phyloP scores from a whole-genome alignment of 164 flowering plant species.

The Piper betle region DNA sequence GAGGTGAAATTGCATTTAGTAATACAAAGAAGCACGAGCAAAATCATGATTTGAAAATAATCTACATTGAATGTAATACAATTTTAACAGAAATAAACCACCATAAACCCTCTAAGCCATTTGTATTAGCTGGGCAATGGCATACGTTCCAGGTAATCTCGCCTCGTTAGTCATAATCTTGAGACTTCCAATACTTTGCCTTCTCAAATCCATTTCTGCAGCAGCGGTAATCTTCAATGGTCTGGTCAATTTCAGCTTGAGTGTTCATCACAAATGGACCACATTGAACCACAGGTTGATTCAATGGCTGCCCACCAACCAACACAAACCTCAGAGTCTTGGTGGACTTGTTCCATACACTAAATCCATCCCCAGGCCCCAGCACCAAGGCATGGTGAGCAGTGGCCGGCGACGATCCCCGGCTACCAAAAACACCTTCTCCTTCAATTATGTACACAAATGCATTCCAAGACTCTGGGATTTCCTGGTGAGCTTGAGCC shows the following conservation, averaged over 20 bases:
- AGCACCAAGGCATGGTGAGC: slow-evolving; percentile 60
- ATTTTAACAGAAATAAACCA: too few species aligned
- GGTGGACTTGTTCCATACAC: slow-evolving; percentile 63
- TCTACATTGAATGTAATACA: too few species aligned
- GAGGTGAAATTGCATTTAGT: too few species aligned
- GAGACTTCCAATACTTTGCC: slow-evolving; percentile 69
- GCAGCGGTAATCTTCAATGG: slow-evolving; percentile 57
- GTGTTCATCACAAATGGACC: slow-evolving; percentile 98
- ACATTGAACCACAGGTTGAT: slow-evolving; percentile 67
- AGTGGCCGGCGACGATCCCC: slow-evolving; percentile 6
- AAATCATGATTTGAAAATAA: too few species aligned
- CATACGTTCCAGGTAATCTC: not conserved
- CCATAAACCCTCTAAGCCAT: too few species aligned
- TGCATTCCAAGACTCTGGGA: slow-evolving; percentile 60
- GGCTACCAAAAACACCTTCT: slow-evolving; percentile 49
- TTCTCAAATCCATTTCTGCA: slow-evolving; percentile 71
- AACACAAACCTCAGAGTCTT: slow-evolving; percentile 50
- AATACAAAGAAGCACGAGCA: too few species aligned
- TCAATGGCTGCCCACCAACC: slow-evolving; percentile 68
- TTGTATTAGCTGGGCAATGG: too few species aligned
- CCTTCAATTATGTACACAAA: slow-evolving; percentile 75
- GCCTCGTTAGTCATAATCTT: not conserved
- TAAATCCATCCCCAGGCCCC: slow-evolving; percentile 60
- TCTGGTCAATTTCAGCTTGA: slow-evolving; percentile 58
- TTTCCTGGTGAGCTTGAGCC: slow-evolving; percentile 45